Evolutionary conservation across 202 grass and related monocot genomes (phyloP).

Genomic region (Hordeum pubiflorum): DNA sequence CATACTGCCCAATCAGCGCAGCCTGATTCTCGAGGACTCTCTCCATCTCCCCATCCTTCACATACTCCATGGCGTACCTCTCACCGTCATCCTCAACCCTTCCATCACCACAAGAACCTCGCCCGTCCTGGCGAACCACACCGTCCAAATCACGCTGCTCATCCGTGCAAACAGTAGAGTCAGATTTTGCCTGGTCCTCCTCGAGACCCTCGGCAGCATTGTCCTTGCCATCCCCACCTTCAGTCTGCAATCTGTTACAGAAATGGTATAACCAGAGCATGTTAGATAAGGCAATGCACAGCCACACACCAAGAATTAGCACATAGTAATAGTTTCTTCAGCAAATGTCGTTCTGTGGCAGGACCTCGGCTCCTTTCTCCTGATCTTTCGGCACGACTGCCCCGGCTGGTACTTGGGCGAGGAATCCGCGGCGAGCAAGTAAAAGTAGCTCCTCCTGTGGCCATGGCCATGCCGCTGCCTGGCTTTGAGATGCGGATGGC

Average conservation of each 20-base stretch:
- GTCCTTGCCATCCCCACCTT: constrained; percentile 23
- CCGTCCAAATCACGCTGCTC: constrained; percentile 43
- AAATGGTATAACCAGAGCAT: neutral
- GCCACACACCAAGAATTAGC: neutral
- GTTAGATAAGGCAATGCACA: neutral
- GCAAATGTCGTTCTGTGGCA: neutral
- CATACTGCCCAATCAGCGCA: constrained; percentile 66
- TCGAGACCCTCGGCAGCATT: constrained; percentile 15
- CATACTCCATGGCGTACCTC: constrained; percentile 11
- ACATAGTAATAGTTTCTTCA: neutral
- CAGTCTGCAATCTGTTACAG: constrained; percentile 34
- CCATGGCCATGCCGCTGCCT: constrained; percentile 39
- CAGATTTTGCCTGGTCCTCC: constrained; percentile 22
- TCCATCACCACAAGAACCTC: constrained; percentile 31
- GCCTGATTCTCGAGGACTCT: constrained; percentile 78
- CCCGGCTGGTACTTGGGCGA: constrained; percentile 87
- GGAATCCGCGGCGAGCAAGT: constrained; percentile 37
- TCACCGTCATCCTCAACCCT: neutral
- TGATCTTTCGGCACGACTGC: constrained; percentile 89
- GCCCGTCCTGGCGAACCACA: constrained; percentile 30
- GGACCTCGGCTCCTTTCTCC: constrained; percentile 68
- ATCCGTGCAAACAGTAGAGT: constrained; percentile 40
- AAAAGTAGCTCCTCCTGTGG: constrained; percentile 40
- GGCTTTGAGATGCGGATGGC: constrained; percentile 32
- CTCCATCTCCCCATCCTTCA: constrained; percentile 75